Conservation (phyloP, 164 flowering plant genomes). For the Vitis amurensis region DNA sequence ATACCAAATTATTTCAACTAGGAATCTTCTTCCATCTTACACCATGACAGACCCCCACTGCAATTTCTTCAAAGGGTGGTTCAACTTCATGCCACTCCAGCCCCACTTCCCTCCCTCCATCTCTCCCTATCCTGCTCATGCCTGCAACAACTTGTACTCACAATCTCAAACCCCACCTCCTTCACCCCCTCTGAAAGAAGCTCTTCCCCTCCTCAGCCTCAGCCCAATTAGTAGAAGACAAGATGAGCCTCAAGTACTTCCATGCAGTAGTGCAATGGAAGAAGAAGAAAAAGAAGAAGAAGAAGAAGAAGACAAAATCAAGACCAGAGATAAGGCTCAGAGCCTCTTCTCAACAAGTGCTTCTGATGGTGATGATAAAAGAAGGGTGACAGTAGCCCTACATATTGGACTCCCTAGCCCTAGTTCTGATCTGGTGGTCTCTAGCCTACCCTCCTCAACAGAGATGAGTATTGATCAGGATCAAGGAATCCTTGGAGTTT, state of each 20-base stretch:
- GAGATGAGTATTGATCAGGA: conserved; percentile 4
- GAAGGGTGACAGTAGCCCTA: conserved; percentile 26
- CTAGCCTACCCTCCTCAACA: not conserved
- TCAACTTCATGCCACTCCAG: conserved; percentile 35
- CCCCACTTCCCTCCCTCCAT: conserved; percentile 11
- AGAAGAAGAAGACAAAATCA: too few relatives aligned
- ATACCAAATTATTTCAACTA: conserved; percentile 2
- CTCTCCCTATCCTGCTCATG: not conserved
- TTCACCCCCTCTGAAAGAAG: conserved; percentile 29
- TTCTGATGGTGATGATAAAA: conserved; percentile 4
- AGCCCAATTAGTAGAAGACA: conserved; percentile 12
- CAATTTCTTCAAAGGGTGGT: conserved; percentile 26
- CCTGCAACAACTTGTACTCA: not conserved
- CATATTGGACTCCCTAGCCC: conserved; percentile 40
- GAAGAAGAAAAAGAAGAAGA: conserved; percentile 3
- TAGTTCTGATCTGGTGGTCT: conserved; percentile 17
- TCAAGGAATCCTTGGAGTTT: conserved; percentile 6
- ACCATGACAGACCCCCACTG: conserved; percentile 35
- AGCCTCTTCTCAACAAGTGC: too few relatives aligned
- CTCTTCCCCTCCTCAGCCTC: conserved; percentile 32
- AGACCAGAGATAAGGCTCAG: too few relatives aligned
- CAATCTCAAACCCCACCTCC: conserved; percentile 4
- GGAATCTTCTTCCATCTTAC: not conserved
- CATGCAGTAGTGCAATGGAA: not conserved
- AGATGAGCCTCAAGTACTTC: conserved; percentile 6